These are phyloP conservation scores for Podospora didyma DNA, from an alignment of 495 filamentous ascomycete genomes.

Conservation along the genomic window DNA sequence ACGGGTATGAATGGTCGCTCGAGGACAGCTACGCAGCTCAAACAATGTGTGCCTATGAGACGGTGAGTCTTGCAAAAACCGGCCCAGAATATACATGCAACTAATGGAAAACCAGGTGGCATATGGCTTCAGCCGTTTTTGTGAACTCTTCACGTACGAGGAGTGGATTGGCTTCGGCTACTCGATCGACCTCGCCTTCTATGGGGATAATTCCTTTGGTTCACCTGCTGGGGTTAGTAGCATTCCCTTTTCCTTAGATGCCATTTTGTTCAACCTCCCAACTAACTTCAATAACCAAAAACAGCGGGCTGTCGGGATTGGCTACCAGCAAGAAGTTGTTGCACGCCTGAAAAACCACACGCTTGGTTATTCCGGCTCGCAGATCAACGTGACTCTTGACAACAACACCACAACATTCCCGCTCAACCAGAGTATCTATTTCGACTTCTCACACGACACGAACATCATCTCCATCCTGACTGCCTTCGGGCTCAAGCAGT, in stretches of 20 bases:
- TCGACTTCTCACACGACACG: constrained; percentile 86
- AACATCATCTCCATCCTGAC: constrained; percentile 68
- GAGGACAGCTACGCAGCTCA: constrained; percentile 53
- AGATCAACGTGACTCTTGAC: constrained; percentile 69
- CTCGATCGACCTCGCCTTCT: constrained; percentile 58
- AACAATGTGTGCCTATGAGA: constrained; percentile 76
- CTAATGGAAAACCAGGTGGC: constrained; percentile 26
- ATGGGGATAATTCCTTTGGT: constrained; percentile 54
- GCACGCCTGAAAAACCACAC: constrained; percentile 55
- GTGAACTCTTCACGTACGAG: constrained; percentile 60
- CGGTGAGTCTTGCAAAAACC: constrained; percentile 27
- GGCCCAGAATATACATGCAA: neutral
- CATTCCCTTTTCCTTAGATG: neutral
- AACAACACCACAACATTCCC: constrained; percentile 61
- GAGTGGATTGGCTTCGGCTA: constrained; percentile 78
- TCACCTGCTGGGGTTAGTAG: constrained; percentile 47
- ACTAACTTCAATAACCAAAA: neutral
- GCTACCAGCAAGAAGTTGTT: constrained; percentile 59
- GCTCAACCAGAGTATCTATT: constrained; percentile 60
- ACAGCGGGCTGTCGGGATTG: constrained; percentile 56
- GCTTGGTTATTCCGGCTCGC: constrained; percentile 46
- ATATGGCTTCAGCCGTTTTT: constrained; percentile 67
- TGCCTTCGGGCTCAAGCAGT: constrained; percentile 70
- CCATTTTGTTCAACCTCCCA: neutral
- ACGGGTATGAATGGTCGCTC: constrained; percentile 47